These are phyloP conservation scores for Ogataea corticis DNA, from an alignment of 805 yeast species.

Conservation along the genomic window DNA sequence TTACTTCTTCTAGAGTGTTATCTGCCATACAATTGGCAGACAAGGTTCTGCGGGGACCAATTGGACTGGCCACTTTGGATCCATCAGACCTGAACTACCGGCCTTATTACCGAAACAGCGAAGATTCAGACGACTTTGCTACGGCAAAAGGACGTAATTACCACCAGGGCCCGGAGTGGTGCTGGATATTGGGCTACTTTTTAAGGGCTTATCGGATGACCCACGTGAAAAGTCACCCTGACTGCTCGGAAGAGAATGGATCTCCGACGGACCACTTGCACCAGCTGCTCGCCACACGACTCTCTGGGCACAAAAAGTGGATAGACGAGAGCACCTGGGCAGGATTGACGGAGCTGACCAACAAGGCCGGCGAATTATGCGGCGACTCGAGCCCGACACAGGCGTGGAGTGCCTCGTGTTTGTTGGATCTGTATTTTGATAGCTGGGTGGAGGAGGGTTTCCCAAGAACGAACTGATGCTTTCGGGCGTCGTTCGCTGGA, in stretches of 20 bases:
- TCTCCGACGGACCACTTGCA: slow-evolving; percentile 51
- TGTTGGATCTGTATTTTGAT: slow-evolving; percentile 78
- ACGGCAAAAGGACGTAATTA: slow-evolving; percentile 95
- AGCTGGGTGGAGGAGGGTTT: slow-evolving; percentile 39
- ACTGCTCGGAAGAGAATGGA: slow-evolving; percentile 35
- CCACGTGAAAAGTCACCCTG: slow-evolving; percentile 42
- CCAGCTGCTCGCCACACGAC: slow-evolving; percentile 58
- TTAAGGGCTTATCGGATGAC: slow-evolving; percentile 71
- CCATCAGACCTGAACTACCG: slow-evolving; percentile 91
- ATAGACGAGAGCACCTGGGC: slow-evolving; percentile 83
- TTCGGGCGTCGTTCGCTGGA: no score
- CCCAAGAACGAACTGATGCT: neutral
- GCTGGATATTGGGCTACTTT: slow-evolving; percentile 88
- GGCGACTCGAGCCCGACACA: slow-evolving; percentile 91
- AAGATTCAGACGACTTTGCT: slow-evolving; percentile 82
- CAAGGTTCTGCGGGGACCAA: slow-evolving; percentile 73
- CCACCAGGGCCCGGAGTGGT: slow-evolving; percentile 99
- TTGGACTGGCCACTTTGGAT: slow-evolving; percentile 90
- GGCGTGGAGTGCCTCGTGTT: slow-evolving; percentile 92
- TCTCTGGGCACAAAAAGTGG: slow-evolving; percentile 69
- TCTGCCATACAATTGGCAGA: slow-evolving; percentile 76
- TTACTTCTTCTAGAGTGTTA: slow-evolving; percentile 59
- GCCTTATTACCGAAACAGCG: slow-evolving; percentile 82
- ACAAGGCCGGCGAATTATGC: slow-evolving; percentile 81
- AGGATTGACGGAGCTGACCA: slow-evolving; percentile 89